Percentiles rank a stretch among this genome's conserved stretches.
These are phyloP conservation scores for Cutaneotrichosporon sp. DNA, from an alignment of 1,284 basidiomycete genomes.

Conservation along the genomic window DNA sequence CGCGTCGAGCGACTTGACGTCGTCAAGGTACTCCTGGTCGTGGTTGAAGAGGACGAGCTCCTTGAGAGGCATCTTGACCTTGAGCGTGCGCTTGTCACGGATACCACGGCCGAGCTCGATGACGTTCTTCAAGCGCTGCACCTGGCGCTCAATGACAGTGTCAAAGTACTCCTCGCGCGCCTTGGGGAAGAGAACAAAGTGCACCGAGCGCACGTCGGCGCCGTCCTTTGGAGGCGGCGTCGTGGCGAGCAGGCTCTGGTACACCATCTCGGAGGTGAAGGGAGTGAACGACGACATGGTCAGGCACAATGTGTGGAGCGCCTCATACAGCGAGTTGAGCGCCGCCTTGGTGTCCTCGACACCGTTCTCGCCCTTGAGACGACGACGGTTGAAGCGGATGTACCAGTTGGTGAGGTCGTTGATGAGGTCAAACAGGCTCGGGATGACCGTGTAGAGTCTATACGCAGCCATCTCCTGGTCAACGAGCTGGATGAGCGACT, in stretches of 20 bases:
- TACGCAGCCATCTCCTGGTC: constrained; percentile 93
- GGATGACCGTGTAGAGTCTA: constrained; percentile 95
- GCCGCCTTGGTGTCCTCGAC: constrained; percentile 81
- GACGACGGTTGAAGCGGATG: constrained; percentile 95
- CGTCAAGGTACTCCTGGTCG: constrained; percentile 74
- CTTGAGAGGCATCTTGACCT: constrained; percentile 81
- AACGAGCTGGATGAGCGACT: constrained; percentile 89
- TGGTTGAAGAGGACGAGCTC: constrained; percentile 94
- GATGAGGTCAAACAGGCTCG: constrained; percentile 83
- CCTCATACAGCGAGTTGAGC: constrained; percentile 93
- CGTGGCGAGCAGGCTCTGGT: constrained; percentile 81
- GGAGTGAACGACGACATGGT: constrained; percentile 99
- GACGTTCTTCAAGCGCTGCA: constrained; percentile 88
- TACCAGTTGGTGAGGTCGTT: constrained; percentile 99
- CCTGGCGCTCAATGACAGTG: constrained; percentile 89
- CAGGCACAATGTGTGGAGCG: constrained; percentile 85
- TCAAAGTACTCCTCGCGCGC: constrained; percentile 96
- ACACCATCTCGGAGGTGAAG: constrained; percentile 95
- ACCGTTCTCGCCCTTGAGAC: constrained; percentile 93
- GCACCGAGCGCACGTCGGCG: constrained; percentile 80
- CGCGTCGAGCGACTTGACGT: constrained; percentile 74
- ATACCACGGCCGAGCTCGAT: constrained; percentile 88
- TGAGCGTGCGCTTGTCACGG: constrained; percentile 80
- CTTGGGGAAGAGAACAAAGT: constrained; percentile 91
- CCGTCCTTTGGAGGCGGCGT: constrained; percentile 69